These are phyloP conservation scores for Aspergillus sp. DNA, from an alignment of 2,329 filamentous ascomycete genomes.

Conservation along the genomic window DNA sequence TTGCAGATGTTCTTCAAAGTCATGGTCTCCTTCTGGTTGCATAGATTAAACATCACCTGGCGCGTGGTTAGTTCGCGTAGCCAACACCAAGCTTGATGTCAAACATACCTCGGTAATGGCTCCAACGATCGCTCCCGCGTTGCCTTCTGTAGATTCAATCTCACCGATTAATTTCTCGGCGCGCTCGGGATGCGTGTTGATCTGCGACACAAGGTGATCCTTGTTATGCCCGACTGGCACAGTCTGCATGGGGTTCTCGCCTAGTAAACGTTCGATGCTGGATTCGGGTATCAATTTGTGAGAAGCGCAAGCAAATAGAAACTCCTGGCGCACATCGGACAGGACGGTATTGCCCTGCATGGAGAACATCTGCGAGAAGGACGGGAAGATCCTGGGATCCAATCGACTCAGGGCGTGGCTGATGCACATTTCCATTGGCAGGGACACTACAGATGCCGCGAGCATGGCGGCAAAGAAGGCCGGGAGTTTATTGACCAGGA, in stretches of 20 bases:
- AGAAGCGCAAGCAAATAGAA: slow-evolving; percentile 85
- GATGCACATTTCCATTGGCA: slow-evolving; percentile 64
- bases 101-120: slow-evolving; percentile 67
- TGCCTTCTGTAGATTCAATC: slow-evolving; percentile 86
- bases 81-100: not conserved
- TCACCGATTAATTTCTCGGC: slow-evolving; percentile 76
- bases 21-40: slow-evolving; percentile 61
- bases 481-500: slow-evolving; percentile 74
- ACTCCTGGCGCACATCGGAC: slow-evolving; percentile 72
- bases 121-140: slow-evolving; percentile 79
- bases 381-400: slow-evolving; percentile 63
- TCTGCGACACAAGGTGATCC: slow-evolving; percentile 75
- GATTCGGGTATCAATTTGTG: slow-evolving; percentile 79
- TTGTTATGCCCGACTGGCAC: slow-evolving; percentile 74
- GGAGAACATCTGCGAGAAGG: slow-evolving; percentile 64
- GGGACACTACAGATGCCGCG: slow-evolving; percentile 56
- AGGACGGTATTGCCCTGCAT: slow-evolving; percentile 60
- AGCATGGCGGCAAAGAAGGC: slow-evolving; percentile 59
- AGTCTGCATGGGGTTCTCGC: slow-evolving; percentile 79
- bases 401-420: slow-evolving; percentile 64
- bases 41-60: slow-evolving; percentile 56
- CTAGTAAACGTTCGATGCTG: slow-evolving; percentile 75
- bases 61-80: slow-evolving; percentile 7
- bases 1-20: slow-evolving; percentile 62
- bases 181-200: slow-evolving; percentile 71